Percentiles rank a stretch among this genome's conserved stretches.
These are phyloP conservation scores for Leptomonas pyrrhocoris DNA, from an alignment of 208 protist species.

Conservation along the genomic window DNA sequence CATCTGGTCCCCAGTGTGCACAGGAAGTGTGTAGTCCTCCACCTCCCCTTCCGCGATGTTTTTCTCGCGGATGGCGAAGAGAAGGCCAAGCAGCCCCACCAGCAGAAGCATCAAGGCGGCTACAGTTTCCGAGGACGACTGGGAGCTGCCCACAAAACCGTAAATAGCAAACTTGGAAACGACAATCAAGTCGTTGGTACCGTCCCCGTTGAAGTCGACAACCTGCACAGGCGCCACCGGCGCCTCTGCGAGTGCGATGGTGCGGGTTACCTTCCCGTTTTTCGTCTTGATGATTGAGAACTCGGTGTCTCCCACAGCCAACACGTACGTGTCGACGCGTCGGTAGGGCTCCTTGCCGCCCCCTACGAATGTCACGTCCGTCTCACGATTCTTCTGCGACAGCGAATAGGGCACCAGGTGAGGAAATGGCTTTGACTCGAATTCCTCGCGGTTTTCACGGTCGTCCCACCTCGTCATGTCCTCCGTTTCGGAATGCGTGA, in stretches of 20 bases:
- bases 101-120: slow-evolving; percentile 76
- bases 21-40: slow-evolving; percentile 42
- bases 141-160: slow-evolving; percentile 64
- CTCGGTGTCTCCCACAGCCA: slow-evolving; percentile 77
- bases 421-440: slow-evolving; percentile 47
- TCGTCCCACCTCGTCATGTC: slow-evolving; percentile 37
- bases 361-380: slow-evolving; percentile 51
- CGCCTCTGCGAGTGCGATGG: slow-evolving; percentile 50
- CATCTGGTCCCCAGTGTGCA: slow-evolving; percentile 28
- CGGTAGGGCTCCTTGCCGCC: slow-evolving; percentile 51
- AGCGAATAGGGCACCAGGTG: slow-evolving; percentile 80
- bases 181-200: slow-evolving; percentile 88
- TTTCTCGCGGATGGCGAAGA: slow-evolving; percentile 53
- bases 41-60: slow-evolving; percentile 36
- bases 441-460: slow-evolving; percentile 23
- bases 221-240: slow-evolving; percentile 80
- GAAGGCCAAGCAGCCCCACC: slow-evolving; percentile 68
- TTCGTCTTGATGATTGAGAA: slow-evolving; percentile 65
- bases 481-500: slow-evolving; percentile 34
- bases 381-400: slow-evolving; percentile 46
- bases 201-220: slow-evolving; percentile 89
- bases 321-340: slow-evolving; percentile 73
- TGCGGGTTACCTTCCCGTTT: slow-evolving; percentile 66
- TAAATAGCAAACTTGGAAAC: slow-evolving; percentile 65
- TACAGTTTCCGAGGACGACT: slow-evolving; percentile 72